Evolutionary conservation across 257 asterid species (phyloP).

Genomic region (Thymus mandschuricus): DNA sequence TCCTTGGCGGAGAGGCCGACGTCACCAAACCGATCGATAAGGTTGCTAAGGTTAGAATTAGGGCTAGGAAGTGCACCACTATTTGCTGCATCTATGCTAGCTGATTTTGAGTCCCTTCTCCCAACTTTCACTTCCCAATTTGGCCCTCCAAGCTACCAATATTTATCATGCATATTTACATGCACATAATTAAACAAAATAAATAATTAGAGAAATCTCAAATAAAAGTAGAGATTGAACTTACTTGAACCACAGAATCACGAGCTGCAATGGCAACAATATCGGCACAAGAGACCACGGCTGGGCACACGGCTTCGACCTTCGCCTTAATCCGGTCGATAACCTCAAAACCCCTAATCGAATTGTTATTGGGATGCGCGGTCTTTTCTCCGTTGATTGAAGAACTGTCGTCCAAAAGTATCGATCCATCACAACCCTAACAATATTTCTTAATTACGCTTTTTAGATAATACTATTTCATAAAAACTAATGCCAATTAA

Average conservation of each 20-base stretch:
- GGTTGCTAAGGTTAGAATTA: conserved; percentile 23
- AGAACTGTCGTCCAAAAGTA: conserved; percentile 59
- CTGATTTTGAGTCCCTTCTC: conserved; percentile 63
- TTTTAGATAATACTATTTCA: background rate
- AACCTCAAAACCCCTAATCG: conserved; percentile 64
- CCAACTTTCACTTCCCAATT: conserved; percentile 66
- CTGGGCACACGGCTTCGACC: conserved; percentile 46
- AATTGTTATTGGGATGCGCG: conserved; percentile 60
- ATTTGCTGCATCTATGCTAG: conserved; percentile 51
- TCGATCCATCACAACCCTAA: conserved; percentile 79
- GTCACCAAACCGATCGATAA: conserved; percentile 29
- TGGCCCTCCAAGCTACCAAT: conserved; percentile 53
- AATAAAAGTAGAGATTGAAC: background rate
- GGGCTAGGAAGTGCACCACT: conserved; percentile 19
- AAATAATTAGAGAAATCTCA: too few species aligned
- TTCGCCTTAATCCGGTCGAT: conserved; percentile 58
- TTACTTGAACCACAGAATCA: conserved; percentile 56
- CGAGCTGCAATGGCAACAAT: conserved; percentile 63
- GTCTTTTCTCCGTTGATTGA: conserved; percentile 64
- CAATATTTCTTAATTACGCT: background rate
- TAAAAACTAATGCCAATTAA: too few species aligned
- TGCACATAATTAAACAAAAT: too few species aligned
- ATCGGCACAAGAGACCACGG: conserved; percentile 73
- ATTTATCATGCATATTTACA: too few species aligned
- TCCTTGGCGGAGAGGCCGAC: conserved; percentile 52